Percentiles rank a stretch among this genome's conserved stretches.
Evolutionary conservation across 2,329 filamentous ascomycete species (phyloP).

Genomic region (Neofusicoccum sp.): DNA sequence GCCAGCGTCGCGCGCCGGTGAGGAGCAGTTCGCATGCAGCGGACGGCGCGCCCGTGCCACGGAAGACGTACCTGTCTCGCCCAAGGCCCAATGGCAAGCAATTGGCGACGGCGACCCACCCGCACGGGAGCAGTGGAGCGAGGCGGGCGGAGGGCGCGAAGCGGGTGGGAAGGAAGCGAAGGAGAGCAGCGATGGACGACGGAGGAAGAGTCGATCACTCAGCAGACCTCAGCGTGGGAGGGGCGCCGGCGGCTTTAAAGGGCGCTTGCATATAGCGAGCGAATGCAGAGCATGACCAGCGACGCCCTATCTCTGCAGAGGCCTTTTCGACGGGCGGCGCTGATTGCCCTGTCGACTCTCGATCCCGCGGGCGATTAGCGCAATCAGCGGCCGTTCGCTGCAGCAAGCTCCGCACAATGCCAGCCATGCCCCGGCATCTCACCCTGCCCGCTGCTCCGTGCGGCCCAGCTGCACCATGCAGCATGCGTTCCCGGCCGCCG

Average conservation of each 20-base stretch:
- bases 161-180: neutral
- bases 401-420: neutral
- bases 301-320: neutral
- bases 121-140: neutral
- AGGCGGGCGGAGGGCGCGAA: neutral
- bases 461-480: neutral
- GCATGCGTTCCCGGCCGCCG: neutral
- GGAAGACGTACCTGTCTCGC: neutral
- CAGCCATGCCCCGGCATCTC: conserved; percentile 4
- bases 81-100: conserved; percentile 1
- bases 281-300: neutral
- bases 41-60: neutral
- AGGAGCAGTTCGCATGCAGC: too few relatives aligned
- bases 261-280: neutral
- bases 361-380: conserved; percentile 15
- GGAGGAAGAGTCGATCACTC: neutral
- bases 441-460: conserved; percentile 6
- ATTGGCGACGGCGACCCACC: neutral
- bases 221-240: neutral
- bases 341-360: neutral
- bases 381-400: conserved; percentile 3
- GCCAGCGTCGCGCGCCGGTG: too few relatives aligned
- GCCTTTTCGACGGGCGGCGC: neutral
- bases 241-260: conserved; percentile 6
- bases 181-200: neutral